Evolutionary conservation across 495 filamentous ascomycete genomes (phyloP).

Genomic region (Neurospora tetraspora): DNA sequence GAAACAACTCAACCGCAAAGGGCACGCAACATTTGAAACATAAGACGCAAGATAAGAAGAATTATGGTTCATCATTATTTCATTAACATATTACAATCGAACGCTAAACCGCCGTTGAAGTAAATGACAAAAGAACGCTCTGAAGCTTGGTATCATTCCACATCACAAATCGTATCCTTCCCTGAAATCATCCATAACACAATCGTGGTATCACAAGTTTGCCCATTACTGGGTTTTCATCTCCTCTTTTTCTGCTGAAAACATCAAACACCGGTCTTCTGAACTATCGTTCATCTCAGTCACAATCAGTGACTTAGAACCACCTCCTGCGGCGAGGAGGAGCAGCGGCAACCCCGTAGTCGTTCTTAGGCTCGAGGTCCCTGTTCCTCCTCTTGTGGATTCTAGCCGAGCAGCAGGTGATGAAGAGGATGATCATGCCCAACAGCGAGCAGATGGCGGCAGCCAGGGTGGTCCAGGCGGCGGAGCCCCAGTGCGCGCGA

Average conservation of each 20-base stretch:
- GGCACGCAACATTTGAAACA: background rate
- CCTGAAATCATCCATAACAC: background rate
- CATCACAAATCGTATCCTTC: background rate
- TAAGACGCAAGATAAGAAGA: background rate
- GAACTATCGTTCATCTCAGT: background rate
- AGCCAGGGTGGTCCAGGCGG: slow-evolving; percentile 42
- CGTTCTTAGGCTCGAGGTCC: slow-evolving; percentile 3
- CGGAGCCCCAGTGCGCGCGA: slow-evolving; percentile 34
- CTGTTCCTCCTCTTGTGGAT: slow-evolving; percentile 16
- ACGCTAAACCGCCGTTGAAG: background rate
- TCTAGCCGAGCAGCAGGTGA: slow-evolving; percentile 44
- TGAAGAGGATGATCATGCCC: slow-evolving; percentile 44
- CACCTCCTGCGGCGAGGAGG: slow-evolving; percentile 5
- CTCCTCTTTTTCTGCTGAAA: background rate
- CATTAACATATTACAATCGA: background rate
- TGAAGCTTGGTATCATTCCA: background rate
- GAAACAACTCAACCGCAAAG: background rate
- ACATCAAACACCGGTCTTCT: background rate
- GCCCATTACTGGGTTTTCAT: background rate
- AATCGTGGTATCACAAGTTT: background rate
- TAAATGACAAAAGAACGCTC: background rate
- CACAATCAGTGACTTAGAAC: background rate
- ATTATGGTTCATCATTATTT: background rate
- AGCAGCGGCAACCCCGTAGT: slow-evolving; percentile 2
- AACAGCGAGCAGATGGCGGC: slow-evolving; percentile 42